Base-by-base conservation (phyloP, 768 basidiomycete genomes). In the Tricholoma matsutake region DNA sequence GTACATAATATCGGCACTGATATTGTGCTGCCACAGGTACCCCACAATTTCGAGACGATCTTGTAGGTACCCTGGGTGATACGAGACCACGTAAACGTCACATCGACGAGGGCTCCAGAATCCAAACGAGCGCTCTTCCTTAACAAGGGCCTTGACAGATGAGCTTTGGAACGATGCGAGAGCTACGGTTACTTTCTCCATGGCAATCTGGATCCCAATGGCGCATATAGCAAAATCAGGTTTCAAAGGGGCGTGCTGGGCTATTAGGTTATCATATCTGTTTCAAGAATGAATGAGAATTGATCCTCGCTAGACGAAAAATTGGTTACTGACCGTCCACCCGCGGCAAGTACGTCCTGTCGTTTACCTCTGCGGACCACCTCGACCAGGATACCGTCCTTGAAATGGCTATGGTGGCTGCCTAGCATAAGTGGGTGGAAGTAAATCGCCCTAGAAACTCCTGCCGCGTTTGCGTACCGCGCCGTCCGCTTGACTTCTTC, bases 61-160 rank as follows among this genome's bases (percentile, higher is more conserved):
- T 63, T 86, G 84, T 35, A 94, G 75, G 67, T 86, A 81, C 9
- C 92, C 92, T 7, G 85, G 77, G 62, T 90, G 86, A 61, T 87
- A 91, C 0, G 91, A 91, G 28, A 92, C 84, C 11, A 94, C 80
- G 63, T 94, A 94, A 10, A 94, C 92, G 64, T 94, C 92, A 65
- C 93, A 94, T 39, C 91, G 80, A 14, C 92, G 82, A n/a, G 92
- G 92, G 71, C 90, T 91, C 91, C 91, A 94, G 68, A 86, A 91
- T 0, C 93, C 92, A 62, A 92, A 94, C 0, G 93, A 92, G 10
- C 86, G 84, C 61, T 87, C 84, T 67, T 92, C 90, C 70, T 89
- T 92, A 56, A 92, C 77, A 5, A 92, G 78, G 2, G 81, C 81
- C 69, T 86, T 86, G 37, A 91, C 81, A 0, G 87, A 86, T 8